Conservation (phyloP, 2,329 filamentous ascomycete genomes). For the Diaporthe citrichinensis region DNA sequence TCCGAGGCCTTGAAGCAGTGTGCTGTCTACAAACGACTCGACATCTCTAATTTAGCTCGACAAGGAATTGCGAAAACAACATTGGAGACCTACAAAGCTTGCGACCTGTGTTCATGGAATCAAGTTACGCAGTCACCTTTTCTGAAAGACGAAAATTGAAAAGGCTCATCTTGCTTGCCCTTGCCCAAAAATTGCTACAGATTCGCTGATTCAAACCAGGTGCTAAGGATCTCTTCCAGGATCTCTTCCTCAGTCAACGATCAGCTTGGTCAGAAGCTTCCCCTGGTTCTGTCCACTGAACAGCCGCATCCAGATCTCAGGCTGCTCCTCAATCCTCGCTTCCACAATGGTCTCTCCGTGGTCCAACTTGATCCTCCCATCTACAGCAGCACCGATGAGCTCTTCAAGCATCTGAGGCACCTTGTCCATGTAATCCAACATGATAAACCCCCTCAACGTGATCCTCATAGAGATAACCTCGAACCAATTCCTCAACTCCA, state of each 20-base stretch:
- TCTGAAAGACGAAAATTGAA: not conserved
- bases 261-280: constrained; percentile 48
- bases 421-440: constrained; percentile 55
- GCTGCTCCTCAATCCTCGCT: constrained; percentile 48
- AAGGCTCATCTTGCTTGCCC: not conserved
- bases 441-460: constrained; percentile 59
- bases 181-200: not conserved
- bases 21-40: not conserved
- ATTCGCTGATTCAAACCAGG: not conserved
- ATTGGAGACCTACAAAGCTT: not conserved
- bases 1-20: not conserved
- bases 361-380: constrained; percentile 46
- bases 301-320: constrained; percentile 48
- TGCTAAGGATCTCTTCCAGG: too few relatives aligned
- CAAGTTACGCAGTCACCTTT: not conserved
- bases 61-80: not conserved
- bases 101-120: too few relatives aligned
- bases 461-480: constrained; percentile 58
- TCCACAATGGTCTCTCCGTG: constrained; percentile 48
- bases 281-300: constrained; percentile 48
- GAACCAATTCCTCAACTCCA: constrained; percentile 57
- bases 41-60: too few relatives aligned
- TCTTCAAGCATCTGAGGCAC: constrained; percentile 45
- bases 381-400: constrained; percentile 46
- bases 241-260: not conserved